Conservation (phyloP, 1,284 basidiomycete genomes). For the Phlebopus sp. region DNA sequence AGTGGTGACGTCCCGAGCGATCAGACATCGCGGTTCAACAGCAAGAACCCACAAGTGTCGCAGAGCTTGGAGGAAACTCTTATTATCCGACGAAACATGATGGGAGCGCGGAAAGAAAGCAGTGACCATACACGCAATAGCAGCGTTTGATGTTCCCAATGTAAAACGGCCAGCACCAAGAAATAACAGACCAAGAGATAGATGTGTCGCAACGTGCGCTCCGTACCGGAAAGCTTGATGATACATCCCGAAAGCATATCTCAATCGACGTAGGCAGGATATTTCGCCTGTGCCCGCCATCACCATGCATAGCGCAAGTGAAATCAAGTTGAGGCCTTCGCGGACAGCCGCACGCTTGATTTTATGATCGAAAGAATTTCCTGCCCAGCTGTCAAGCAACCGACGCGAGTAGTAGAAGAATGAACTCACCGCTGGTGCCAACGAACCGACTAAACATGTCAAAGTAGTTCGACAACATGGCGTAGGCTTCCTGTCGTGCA, state of each 20-base stretch:
- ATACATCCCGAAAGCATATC: slow-evolving; percentile 90
- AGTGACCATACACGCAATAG: slow-evolving; percentile 85
- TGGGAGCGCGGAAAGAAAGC: slow-evolving; percentile 92
- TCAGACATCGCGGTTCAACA: slow-evolving; percentile 88
- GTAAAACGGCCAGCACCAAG: slow-evolving; percentile 93
- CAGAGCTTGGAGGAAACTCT: slow-evolving; percentile 88
- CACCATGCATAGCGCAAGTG: slow-evolving; percentile 83
- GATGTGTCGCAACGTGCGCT: slow-evolving; percentile 87
- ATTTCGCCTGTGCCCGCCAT: slow-evolving; percentile 98
- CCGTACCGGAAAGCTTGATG: slow-evolving; percentile 83
- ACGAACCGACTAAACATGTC: slow-evolving; percentile 73
- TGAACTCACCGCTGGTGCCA: slow-evolving; percentile 55
- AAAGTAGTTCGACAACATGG: slow-evolving; percentile 77
- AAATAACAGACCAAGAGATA: slow-evolving; percentile 91
- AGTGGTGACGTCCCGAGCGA: slow-evolving; percentile 89
- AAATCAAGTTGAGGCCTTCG: slow-evolving; percentile 85
- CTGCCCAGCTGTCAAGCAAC: slow-evolving; percentile 34
- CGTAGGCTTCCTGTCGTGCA: slow-evolving; percentile 83
- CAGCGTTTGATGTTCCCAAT: slow-evolving; percentile 87
- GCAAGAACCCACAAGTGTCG: slow-evolving; percentile 96
- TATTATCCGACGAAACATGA: slow-evolving; percentile 79
- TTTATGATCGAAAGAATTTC: slow-evolving; percentile 76
- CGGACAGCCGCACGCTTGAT: slow-evolving; percentile 86
- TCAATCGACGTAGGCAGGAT: slow-evolving; percentile 82
- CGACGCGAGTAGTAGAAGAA: background rate